Base-by-base conservation (phyloP, 495 filamentous ascomycete genomes). In the Aspergillus haitiensis region DNA sequence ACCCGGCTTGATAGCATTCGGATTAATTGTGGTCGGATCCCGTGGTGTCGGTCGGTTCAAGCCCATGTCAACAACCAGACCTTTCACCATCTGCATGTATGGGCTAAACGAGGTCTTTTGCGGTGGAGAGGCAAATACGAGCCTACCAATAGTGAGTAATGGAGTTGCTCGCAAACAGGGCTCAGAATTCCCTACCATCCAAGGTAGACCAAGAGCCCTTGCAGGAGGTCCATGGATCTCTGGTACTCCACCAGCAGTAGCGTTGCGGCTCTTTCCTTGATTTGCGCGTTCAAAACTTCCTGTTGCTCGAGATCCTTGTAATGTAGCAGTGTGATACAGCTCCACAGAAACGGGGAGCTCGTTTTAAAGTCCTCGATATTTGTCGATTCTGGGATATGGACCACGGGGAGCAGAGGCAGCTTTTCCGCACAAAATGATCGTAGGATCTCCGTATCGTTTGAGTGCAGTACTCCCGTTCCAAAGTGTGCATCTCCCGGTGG, bases 321-420 rank as follows among this genome's bases (percentile, higher is more conserved):
- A 27, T 63, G 49, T 7, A 51, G 32, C 12, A 36, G 12, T 1
- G 34, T 12, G 7, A 63, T 55, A 31, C 60, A 63, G 1, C 44
- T 55, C 60, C 60, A 63, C 0, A 63, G 50, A 12, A 58, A 58
- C 3, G 55, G 60, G 0, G 55, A 58, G n/a, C 48, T 12, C n/a
- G 18, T 21, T 36, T 58, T 50, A 8, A 63, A 9, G 1, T 49
- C 48, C 3, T 12, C 40, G 0, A 50, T 55, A 0, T 33, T 27
- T 0, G 42, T 45, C 4, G 44, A 44, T 2, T 34, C 16, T 7
- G 55, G 55, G 42, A 63, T 54, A 34, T 63, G 50, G 2, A 63
- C 57, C 2, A 55, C 7, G 4, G 60, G 60, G 3, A 63, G 35
- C 33, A 21, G 55, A 3, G 16, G 55, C 0, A 63, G 35, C 2